Evolutionary conservation across 768 basidiomycete genomes (phyloP).

Genomic region (Pleurotus pulmonarius): DNA sequence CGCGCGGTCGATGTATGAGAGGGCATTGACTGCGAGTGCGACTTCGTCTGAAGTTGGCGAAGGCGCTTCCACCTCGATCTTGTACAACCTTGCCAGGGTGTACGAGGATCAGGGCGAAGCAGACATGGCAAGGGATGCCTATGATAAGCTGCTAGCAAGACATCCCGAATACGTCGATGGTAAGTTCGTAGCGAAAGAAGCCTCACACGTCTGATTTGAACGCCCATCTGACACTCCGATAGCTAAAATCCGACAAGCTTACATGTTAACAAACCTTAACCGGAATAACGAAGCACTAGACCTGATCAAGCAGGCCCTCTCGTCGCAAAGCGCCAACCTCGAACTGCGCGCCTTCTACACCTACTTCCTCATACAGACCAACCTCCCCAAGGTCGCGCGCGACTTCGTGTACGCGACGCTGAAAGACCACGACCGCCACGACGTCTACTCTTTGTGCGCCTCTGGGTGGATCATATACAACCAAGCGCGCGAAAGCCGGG

Average conservation of each 20-base stretch:
- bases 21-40: slow-evolving; percentile 56
- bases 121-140: slow-evolving; percentile 76
- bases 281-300: slow-evolving; percentile 82
- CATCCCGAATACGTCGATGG: slow-evolving; percentile 98
- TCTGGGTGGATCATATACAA: slow-evolving; percentile 85
- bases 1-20: slow-evolving; percentile 68
- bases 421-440: slow-evolving; percentile 81
- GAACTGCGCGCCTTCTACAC: slow-evolving; percentile 93
- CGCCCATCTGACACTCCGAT: slow-evolving; percentile 5
- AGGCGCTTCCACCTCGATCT: slow-evolving; percentile 72
- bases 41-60: slow-evolving; percentile 51
- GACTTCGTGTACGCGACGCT: slow-evolving; percentile 90
- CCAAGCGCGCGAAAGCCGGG: slow-evolving; percentile 81
- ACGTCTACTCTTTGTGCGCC: slow-evolving; percentile 89
- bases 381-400: slow-evolving; percentile 66
- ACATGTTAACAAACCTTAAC: slow-evolving; percentile 68
- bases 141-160: slow-evolving; percentile 78
- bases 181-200: slow-evolving; percentile 32
- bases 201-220: neutral
- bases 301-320: slow-evolving; percentile 83
- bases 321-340: slow-evolving; percentile 71
- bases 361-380: slow-evolving; percentile 83
- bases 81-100: slow-evolving; percentile 89
- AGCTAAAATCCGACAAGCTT: slow-evolving; percentile 93
- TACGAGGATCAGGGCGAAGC: slow-evolving; percentile 84